These are phyloP conservation scores for Claviceps maximensis DNA, from an alignment of 2,329 filamentous ascomycete genomes.

Conservation along the genomic window DNA sequence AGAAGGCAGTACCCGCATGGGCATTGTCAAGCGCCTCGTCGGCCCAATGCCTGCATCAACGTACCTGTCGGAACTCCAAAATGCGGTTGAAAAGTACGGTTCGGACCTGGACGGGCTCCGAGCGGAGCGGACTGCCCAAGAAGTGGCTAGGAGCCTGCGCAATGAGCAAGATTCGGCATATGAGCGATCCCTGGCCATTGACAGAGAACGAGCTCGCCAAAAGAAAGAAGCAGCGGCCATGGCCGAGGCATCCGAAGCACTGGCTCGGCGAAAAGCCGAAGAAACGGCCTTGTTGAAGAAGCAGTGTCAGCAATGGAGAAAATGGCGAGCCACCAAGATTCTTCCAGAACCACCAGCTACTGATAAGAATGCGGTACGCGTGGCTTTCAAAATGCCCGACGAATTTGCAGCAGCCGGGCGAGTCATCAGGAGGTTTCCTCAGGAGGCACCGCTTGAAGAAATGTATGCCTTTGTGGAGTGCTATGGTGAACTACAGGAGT, in stretches of 20 bases:
- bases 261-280: constrained; percentile 45
- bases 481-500: constrained; percentile 51
- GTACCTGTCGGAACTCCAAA: constrained; percentile 64
- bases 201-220: constrained; percentile 70
- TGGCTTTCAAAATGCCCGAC: constrained; percentile 51
- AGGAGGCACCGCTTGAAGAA: constrained; percentile 65
- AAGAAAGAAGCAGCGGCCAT: constrained; percentile 62
- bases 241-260: constrained; percentile 53
- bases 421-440: constrained; percentile 61
- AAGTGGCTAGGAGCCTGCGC: constrained; percentile 68
- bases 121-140: constrained; percentile 65
- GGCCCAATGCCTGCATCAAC: constrained; percentile 57
- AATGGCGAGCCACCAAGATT: constrained; percentile 62
- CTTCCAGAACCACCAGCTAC: constrained; percentile 50
- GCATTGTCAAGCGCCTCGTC: constrained; percentile 65
- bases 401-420: constrained; percentile 47
- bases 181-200: constrained; percentile 76
- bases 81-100: constrained; percentile 62
- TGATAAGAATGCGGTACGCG: constrained; percentile 58
- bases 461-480: constrained; percentile 96
- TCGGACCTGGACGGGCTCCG: constrained; percentile 61
- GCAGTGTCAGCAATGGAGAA: constrained; percentile 54
- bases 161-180: constrained; percentile 88
- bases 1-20: constrained; percentile 78
- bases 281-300: constrained; percentile 38